Percentiles rank a stretch among this genome's conserved stretches.
Conservation (phyloP, 2,329 filamentous ascomycete genomes). For the Ceratocystis harringtonii region DNA sequence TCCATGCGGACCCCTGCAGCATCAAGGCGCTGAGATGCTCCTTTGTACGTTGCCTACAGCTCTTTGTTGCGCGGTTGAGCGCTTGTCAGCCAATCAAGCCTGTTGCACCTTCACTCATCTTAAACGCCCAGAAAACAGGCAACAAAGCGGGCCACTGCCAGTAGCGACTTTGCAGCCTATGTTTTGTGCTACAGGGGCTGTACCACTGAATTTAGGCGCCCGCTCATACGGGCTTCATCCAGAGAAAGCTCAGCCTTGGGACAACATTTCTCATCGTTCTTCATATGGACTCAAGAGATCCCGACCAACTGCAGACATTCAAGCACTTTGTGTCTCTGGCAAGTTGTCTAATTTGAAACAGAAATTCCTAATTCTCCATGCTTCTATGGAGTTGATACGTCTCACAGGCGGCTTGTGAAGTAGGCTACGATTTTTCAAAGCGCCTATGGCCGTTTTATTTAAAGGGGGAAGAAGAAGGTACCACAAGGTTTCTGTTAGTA, state of each 20-base stretch:
- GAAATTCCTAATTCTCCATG: no score
- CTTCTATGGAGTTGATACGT: neutral
- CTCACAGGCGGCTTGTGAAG: neutral
- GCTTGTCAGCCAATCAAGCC: conserved; percentile 15
- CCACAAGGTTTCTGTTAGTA: no score
- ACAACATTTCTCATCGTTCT: no score
- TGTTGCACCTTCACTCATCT: neutral
- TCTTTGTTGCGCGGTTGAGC: neutral
- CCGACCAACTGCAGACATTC: neutral
- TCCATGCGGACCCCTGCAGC: neutral
- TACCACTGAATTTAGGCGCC: neutral
- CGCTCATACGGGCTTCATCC: neutral
- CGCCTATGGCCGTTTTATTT: neutral
- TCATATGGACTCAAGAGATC: no score
- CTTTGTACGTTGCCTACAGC: neutral
- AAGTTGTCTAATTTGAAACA: neutral
- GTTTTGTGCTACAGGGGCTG: neutral
- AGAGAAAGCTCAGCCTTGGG: neutral
- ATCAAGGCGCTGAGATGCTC: neutral
- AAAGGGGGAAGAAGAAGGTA: neutral
- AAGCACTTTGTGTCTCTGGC: neutral
- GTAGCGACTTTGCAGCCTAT: neutral
- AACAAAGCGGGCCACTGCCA: neutral
- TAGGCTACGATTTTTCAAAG: neutral
- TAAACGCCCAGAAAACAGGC: neutral